Base-by-base conservation (phyloP, 768 basidiomycete genomes). In the Boletus rubroflammeus region DNA sequence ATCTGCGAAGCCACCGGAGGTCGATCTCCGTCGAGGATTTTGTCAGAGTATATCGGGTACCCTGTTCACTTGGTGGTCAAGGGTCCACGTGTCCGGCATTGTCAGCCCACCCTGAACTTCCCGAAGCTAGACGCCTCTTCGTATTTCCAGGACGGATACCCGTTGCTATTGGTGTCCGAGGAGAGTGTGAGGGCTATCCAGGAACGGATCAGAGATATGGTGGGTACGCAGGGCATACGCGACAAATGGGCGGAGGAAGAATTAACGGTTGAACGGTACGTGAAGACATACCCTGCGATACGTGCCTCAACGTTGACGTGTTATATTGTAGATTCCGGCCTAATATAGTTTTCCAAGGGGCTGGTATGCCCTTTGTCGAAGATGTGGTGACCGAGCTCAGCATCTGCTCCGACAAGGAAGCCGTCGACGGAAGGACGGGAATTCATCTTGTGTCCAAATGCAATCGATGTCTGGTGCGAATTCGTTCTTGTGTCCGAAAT, bases 111-210 rank as follows among this genome's bases (percentile, higher is more conserved):
- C 2, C 26, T 51, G 6, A 69, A 74, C 21, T 85, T 83, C 60
- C 86, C 88, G 6, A 63, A 78, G n/a, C 70, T 89, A 47, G 70
- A 78, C 28, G 81, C 80, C 3, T 79, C 76, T 14, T 72, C 80
- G 5, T 72, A 78, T 54, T 88, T 79, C 65, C 85, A 90, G 67
- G 89, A 90, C 57, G 83, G 81, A 51, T 91, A 81, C 63, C 88
- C 89, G 1, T 61, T 92, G 46, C 69, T 88, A 32, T 62, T 91
- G 6, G 72, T 86, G 26, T 85, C 84, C 23, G 80, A 85, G 65
- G 84, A 91, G 70, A 85, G 83, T 62, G 75, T 85, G 59, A 64
- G 51, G 28, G 75, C 75, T 34, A 67, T 90, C 32, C 76, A 83
- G 59, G 68, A 73, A 50, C 76, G 78, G 43, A 67, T 82, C 47